Conservation (phyloP, 1,139 yeast species). For the Suhomyces atakaporum region DNA sequence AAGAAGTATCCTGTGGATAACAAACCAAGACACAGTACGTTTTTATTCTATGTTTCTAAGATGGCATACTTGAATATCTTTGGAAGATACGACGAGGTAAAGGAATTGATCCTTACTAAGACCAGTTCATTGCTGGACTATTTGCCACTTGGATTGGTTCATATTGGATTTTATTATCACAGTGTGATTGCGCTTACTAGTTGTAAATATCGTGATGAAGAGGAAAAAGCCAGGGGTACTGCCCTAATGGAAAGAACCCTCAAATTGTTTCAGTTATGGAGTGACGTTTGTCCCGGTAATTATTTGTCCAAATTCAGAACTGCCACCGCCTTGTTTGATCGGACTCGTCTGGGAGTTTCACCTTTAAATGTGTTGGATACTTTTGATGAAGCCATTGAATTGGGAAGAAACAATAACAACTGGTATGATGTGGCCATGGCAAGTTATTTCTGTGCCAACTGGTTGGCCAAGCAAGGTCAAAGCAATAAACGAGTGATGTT, state of each 20-base stretch:
- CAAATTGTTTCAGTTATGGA: conserved; percentile 34
- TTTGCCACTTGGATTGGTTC: conserved; percentile 28
- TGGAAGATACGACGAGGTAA: conserved; percentile 26
- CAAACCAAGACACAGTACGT: conserved; percentile 8
- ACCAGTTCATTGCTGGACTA: conserved; percentile 19
- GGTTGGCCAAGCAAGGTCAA: conserved; percentile 34
- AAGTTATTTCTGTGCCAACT: conserved; percentile 48
- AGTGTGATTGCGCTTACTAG: conserved; percentile 19
- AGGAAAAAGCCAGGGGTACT: conserved; percentile 9
- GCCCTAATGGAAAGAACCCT: conserved; percentile 17
- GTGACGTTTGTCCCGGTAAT: conserved; percentile 35
- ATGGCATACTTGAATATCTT: conserved; percentile 13
- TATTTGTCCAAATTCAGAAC: conserved; percentile 38
- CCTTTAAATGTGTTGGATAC: conserved; percentile 44
- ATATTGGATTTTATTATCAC: conserved; percentile 25
- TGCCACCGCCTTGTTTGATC: conserved; percentile 33
- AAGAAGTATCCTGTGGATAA: conserved; percentile 5
- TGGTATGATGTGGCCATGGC: conserved; percentile 46
- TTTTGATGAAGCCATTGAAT: conserved; percentile 49
- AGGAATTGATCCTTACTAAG: conserved; percentile 20
- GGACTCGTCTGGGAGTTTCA: conserved; percentile 19
- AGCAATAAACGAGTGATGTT: conserved; percentile 17
- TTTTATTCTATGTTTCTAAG: conserved; percentile 10
- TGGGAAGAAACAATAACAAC: conserved; percentile 31
- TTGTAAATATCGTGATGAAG: conserved; percentile 7